A percentile compares a stretch with the other conserved stretches of the same genome.
phyloP scores from a whole-genome alignment of 23 red algal genomes.

The Gracilaria vermiculophylla region DNA sequence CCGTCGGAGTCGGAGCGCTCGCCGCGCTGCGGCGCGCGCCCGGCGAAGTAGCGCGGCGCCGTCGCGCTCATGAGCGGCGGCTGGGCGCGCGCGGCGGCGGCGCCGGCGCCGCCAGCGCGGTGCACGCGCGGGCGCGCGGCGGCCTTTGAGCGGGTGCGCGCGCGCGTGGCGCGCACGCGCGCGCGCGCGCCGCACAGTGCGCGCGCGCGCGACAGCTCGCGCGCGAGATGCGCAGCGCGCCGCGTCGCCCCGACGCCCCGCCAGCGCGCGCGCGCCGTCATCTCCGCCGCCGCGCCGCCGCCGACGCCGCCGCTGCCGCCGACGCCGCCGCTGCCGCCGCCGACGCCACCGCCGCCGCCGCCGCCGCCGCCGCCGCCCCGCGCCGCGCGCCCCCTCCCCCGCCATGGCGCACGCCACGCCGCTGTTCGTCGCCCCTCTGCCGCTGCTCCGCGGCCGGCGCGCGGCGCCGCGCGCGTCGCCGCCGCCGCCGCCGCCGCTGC shows the following conservation, averaged over 20 bases:
- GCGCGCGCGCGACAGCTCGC: neutral
- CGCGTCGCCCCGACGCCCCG: neutral
- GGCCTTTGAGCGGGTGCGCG: no score
- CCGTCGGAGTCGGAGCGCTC: slow-evolving; percentile 2
- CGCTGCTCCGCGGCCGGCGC: neutral
- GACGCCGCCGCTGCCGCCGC: neutral
- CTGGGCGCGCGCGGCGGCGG: neutral
- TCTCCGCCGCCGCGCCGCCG: neutral
- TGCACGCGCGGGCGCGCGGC: no score
- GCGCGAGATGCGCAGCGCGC: neutral
- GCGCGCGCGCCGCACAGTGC: neutral
- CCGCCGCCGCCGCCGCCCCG: neutral
- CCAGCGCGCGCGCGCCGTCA: neutral
- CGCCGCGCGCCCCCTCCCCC: neutral
- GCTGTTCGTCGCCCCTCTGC: neutral
- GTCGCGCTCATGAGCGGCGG: neutral
- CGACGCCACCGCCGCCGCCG: neutral
- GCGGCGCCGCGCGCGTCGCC: no score
- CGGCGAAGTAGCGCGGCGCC: slow-evolving; percentile 22
- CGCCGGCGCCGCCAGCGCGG: no score
- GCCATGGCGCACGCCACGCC: neutral
- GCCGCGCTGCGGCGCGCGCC: neutral
- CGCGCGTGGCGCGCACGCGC: neutral
- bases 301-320: neutral
- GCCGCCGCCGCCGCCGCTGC: neutral